phyloP scores from a whole-genome alignment of 1,139 yeast species.

The Groenewaldozyma auringiensis region DNA sequence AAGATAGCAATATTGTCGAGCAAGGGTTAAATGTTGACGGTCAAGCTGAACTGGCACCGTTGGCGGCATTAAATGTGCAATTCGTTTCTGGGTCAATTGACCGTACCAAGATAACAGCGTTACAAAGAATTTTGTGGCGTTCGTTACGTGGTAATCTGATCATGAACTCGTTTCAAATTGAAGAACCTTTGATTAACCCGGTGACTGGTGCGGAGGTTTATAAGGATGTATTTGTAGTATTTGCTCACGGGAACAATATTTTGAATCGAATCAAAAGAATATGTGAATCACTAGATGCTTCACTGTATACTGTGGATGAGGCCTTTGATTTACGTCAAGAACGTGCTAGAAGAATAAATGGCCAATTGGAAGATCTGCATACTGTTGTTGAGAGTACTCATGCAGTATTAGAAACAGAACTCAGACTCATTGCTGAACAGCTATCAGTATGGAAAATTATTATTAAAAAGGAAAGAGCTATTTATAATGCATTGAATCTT shows the following conservation, averaged over 20 bases:
- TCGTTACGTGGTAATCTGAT: constrained; percentile 82
- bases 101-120: constrained; percentile 56
- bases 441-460: constrained; percentile 64
- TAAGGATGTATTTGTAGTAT: constrained; percentile 74
- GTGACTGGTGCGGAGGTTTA: constrained; percentile 42
- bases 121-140: constrained; percentile 91
- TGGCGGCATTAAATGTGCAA: constrained; percentile 33
- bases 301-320: constrained; percentile 59
- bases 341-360: constrained; percentile 51
- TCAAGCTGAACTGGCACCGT: constrained; percentile 5
- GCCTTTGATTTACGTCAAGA: constrained; percentile 47
- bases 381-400: constrained; percentile 65
- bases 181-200: constrained; percentile 49
- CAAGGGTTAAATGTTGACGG: constrained; percentile 4
- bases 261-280: constrained; percentile 63
- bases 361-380: constrained; percentile 55
- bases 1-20: constrained; percentile 10
- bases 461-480: constrained; percentile 62
- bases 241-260: constrained; percentile 79
- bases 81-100: constrained; percentile 83
- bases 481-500: constrained; percentile 67
- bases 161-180: constrained; percentile 62
- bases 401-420: constrained; percentile 65
- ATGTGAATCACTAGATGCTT: constrained; percentile 79
- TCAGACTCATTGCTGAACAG: constrained; percentile 70